Conservation (phyloP, 2,329 filamentous ascomycete species). For the Lachnellula arida region DNA sequence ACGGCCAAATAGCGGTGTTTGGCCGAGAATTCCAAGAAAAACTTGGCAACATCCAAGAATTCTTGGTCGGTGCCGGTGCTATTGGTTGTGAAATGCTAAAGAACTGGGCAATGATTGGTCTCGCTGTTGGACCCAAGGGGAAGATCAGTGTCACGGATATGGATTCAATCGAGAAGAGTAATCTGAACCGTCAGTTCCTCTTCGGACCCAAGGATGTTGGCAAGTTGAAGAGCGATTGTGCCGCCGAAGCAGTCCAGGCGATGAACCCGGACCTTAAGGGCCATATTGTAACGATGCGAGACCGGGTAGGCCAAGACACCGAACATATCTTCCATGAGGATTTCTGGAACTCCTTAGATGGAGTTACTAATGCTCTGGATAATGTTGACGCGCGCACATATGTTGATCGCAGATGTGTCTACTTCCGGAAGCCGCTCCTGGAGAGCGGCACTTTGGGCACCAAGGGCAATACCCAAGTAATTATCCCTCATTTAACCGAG, state of each 20-base stretch:
- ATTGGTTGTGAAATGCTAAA: constrained; percentile 99
- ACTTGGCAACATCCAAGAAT: constrained; percentile 83
- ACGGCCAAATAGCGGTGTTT: constrained; percentile 96
- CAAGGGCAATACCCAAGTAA: constrained; percentile 96
- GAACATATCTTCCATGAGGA: constrained; percentile 91
- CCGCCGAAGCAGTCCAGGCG: constrained; percentile 78
- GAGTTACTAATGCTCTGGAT: constrained; percentile 94
- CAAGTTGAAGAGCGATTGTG: constrained; percentile 93
- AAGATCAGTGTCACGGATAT: constrained; percentile 94
- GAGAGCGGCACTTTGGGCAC: constrained; percentile 98
- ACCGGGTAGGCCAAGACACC: constrained; percentile 86
- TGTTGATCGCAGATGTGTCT: constrained; percentile 92
- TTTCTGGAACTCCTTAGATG: constrained; percentile 84
- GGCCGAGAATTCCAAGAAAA: constrained; percentile 92
- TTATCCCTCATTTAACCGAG: constrained; percentile 86
- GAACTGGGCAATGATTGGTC: constrained; percentile 99
- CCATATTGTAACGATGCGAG: constrained; percentile 80
- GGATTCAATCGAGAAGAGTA: constrained; percentile 98
- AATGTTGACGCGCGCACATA: constrained; percentile 97
- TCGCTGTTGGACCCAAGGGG: constrained; percentile 82
- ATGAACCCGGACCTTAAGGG: constrained; percentile 94
- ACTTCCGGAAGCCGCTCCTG: constrained; percentile 94
- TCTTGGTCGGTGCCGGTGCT: constrained; percentile 91
- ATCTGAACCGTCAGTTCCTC: constrained; percentile 93
- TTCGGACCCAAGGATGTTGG: constrained; percentile 94